Base-by-base conservation (phyloP, 306 rosid genomes). In the Prunus fruticosa region DNA sequence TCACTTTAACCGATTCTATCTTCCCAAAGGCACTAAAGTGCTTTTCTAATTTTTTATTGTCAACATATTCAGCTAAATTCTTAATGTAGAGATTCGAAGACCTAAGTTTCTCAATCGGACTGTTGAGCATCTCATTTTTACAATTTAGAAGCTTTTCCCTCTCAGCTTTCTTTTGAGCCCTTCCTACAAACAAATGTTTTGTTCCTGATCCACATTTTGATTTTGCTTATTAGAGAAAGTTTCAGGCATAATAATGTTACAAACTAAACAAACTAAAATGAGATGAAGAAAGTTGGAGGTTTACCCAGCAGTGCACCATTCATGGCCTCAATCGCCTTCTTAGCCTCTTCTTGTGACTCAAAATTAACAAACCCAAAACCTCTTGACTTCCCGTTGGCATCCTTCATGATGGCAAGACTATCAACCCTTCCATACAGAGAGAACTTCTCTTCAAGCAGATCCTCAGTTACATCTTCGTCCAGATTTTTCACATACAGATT, bases 331-430 rank as follows among this genome's bases (percentile, higher is more conserved):
- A 51, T 22, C 30, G 81, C 81, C 47, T 57, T 57, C 68, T 41
- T 77, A 28, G 81, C 81, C 69, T 45, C 68, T 68, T 68, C 69
- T 25, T 28, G 69, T 7, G 61, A 56, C 32, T 23, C 75, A 46
- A 68, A 68, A 2, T 77, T 68, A 2, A 69, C 81, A 70, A 77
- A 77, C 45, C 81, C 81, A n/a, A 77, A 68, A 61, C 81, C 75
- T 47, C 56, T 77, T 23, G 81, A 77, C n/a, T 68, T 77, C 22
- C 81, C 63, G 19, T 49, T 13, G 57, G 69, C 58, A 57, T 77
- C 74, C 41, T 69, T 77, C 60, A 69, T 52, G 34, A 77, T 77
- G 49, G 69, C 51, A 23, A 54, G 20, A 57, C 62, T 57, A 20
- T 38, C 19, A 47, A 77, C 69, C 32, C 56, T 77, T 69, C 81